Percentiles rank a stretch among this genome's conserved stretches.
phyloP scores from a whole-genome alignment of 2,329 filamentous ascomycete genomes.

The Phialophora expanda region DNA sequence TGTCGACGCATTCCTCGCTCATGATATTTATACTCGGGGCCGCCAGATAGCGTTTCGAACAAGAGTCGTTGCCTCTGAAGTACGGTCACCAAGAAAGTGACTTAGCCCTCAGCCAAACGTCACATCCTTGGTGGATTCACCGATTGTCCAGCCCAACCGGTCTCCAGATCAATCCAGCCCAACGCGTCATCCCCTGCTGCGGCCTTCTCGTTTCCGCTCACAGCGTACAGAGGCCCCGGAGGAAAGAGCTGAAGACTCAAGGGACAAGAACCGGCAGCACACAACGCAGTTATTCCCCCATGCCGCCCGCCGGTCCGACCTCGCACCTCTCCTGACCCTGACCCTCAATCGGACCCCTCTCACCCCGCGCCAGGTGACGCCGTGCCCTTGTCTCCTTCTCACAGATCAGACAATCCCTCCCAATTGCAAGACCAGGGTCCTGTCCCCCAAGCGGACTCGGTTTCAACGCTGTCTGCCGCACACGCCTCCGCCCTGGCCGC shows the following conservation, averaged over 20 bases:
- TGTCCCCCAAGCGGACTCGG: not conserved
- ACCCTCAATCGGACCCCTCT: constrained; percentile 10
- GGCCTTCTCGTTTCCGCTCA: not conserved
- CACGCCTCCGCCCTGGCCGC: constrained; percentile 53
- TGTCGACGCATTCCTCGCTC: not conserved
- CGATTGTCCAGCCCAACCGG: constrained; percentile 1
- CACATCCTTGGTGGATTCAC: constrained; percentile 10
- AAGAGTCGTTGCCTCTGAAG: not conserved
- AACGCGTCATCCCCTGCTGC: not conserved
- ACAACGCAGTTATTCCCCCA: constrained; percentile 8
- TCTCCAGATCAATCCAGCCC: constrained; percentile 5
- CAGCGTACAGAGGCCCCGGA: not conserved
- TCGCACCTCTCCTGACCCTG: constrained; percentile 16
- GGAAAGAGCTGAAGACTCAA: not conserved
- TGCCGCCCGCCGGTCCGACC: constrained; percentile 2
- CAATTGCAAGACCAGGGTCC: not conserved
- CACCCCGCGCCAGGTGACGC: constrained; percentile 14
- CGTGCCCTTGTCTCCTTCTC: constrained; percentile 1
- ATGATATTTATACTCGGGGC: not conserved
- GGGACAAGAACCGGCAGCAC: not conserved
- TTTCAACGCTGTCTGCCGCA: constrained; percentile 50
- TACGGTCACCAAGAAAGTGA: not conserved
- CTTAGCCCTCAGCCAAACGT: not conserved
- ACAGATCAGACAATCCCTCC: not conserved
- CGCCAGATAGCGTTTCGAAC: not conserved